Base-by-base conservation (phyloP, 2,329 filamentous ascomycete species). In the Fusarium staphyleae region DNA sequence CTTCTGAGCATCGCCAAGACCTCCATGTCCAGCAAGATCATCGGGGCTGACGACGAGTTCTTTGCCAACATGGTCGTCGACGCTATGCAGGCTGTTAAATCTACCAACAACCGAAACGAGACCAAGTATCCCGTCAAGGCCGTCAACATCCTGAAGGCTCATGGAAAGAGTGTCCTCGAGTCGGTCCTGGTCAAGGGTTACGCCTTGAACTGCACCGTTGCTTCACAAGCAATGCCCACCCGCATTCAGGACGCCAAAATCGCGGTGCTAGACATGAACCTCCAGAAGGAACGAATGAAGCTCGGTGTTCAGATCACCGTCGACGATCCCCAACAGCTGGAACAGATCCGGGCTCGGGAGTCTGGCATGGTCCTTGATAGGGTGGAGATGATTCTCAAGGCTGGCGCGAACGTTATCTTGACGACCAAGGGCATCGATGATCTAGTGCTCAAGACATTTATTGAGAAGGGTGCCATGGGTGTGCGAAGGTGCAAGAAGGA, bases 241-340 rank as follows among this genome's bases (percentile, higher is more conserved):
- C 86, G 90, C 67, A 86, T 99, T 72, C 85, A 85, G 45, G 93
- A 98, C 75, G 95, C 95, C 64, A 98, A 96, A 81, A 99, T 99
- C 75, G 95, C 95, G 42, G 88, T 93, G 68, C 78, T 99, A 57
- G 95, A 99, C 74, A 98, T 99, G 86, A 99, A 99, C 77, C 76
- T 99, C 69, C 93, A 98, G 72, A 99, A 99, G 81, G 93, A 98
- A 81, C 86, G 93, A 66, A 98, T 99, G 95, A 98, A 99, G 84
- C 81, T 99, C 53, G 95, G 95, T 65, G 95, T 99, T 55, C 93
- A 99, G 76, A 96, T 99, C 69, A 98, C 95, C 11, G 90, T 99
- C 63, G 95, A 99, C 67, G 95, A 99, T 73, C 95, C 95, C 41
- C 88, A 96, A 73, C 95, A 99, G 76, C 83, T 99, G 43, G 95